Percentiles rank a stretch among this genome's conserved stretches.
Conservation (phyloP, 2,329 filamentous ascomycete genomes). For the Trichoderma sp. region DNA sequence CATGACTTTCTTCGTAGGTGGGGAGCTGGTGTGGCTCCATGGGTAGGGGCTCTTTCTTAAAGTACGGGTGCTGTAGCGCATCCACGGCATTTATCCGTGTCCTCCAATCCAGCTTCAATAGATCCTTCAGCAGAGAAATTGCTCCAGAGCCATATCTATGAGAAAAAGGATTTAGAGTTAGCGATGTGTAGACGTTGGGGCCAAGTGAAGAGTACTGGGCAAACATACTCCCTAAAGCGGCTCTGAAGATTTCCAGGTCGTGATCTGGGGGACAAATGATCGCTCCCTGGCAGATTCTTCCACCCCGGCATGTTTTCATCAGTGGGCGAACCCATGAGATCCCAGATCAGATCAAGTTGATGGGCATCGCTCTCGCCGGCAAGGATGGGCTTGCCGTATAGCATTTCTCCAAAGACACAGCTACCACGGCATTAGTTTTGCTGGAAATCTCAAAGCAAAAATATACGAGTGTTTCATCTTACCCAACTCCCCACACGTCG, state of each 20-base stretch:
- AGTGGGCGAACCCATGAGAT: constrained; percentile 84
- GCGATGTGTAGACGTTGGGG: background rate
- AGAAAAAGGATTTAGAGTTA: constrained; percentile 15
- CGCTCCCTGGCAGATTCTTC: constrained; percentile 77
- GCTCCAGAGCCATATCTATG: constrained; percentile 66
- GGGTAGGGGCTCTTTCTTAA: constrained; percentile 75
- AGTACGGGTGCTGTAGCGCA: constrained; percentile 89
- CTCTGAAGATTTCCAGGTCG: constrained; percentile 66
- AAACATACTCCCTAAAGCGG: constrained; percentile 70
- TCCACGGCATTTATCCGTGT: constrained; percentile 90
- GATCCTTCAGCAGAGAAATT: constrained; percentile 76
- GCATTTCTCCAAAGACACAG: constrained; percentile 99
- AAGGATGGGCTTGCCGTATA: constrained; percentile 88
- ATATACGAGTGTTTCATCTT: constrained; percentile 39
- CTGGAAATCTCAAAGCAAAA: background rate
- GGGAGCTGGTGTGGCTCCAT: constrained; percentile 86
- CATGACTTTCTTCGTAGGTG: constrained; percentile 89
- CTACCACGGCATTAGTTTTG: constrained; percentile 47
- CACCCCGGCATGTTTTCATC: constrained; percentile 94
- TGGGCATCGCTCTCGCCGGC: constrained; percentile 85
- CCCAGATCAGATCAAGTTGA: constrained; percentile 92
- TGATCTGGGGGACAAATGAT: constrained; percentile 66
- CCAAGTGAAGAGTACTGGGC: background rate
- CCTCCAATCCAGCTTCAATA: constrained; percentile 87
- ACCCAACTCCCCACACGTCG: constrained; percentile 98